phyloP scores from a whole-genome alignment of 2,329 filamentous ascomycete genomes.

The Beauveria sp. region DNA sequence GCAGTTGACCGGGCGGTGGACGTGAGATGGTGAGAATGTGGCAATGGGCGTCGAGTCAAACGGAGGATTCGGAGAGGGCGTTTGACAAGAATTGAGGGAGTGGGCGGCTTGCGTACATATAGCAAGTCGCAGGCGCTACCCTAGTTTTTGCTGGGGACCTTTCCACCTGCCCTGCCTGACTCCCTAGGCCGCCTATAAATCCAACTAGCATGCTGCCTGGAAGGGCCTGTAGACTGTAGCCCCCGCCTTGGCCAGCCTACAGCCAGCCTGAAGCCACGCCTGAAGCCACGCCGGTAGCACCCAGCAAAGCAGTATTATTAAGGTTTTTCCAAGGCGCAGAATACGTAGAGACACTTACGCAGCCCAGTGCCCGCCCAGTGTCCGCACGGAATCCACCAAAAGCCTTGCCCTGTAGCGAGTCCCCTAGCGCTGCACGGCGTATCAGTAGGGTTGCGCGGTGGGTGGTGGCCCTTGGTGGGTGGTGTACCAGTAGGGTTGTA shows the following conservation, averaged over 20 bases:
- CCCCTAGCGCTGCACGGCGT: neutral
- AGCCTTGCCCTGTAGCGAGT: neutral
- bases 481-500: neutral
- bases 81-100: neutral
- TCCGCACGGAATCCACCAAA: neutral
- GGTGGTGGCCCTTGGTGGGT: neutral
- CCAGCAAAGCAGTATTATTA: neutral
- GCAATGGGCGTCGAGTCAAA: neutral
- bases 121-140: neutral
- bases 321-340: neutral
- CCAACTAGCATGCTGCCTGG: no score
- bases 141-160: no score
- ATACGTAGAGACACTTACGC: constrained; percentile 6
- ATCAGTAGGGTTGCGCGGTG: neutral
- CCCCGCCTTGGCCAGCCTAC: neutral
- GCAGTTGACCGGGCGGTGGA: neutral
- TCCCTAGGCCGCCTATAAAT: neutral
- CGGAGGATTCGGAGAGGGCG: neutral
- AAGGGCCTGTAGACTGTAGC: neutral
- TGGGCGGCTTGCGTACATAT: constrained; percentile 3
- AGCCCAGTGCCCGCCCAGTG: neutral
- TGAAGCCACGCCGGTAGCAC: neutral
- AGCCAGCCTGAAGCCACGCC: no score
- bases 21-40: neutral
- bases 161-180: neutral